Evolutionary conservation across 352 stramenopile genomes (phyloP).

Genomic region (Globisporangium recalcitrans): DNA sequence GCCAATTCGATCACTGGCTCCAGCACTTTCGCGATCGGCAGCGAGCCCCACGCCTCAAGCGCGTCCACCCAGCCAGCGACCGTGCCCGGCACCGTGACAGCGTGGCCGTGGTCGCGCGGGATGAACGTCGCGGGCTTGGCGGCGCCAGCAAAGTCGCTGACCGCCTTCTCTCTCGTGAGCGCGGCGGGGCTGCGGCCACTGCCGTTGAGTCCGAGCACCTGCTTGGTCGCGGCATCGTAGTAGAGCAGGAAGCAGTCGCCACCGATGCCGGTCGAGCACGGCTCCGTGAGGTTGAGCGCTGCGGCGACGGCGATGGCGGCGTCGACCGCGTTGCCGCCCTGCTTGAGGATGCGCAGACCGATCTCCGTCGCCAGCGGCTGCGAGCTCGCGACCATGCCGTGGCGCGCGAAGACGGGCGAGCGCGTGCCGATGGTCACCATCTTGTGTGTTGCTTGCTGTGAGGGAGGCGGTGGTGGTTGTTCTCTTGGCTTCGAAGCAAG

Average conservation of each 20-base stretch:
- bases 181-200: slow-evolving; percentile 80
- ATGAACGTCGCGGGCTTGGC: slow-evolving; percentile 29
- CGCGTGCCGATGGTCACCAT: slow-evolving; percentile 65
- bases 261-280: slow-evolving; percentile 75
- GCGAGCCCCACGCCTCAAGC: slow-evolving; percentile 74
- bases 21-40: slow-evolving; percentile 85
- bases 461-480: neutral
- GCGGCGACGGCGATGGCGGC: slow-evolving; percentile 66
- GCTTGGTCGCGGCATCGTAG: slow-evolving; percentile 83
- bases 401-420: slow-evolving; percentile 84
- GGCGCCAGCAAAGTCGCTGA: slow-evolving; percentile 31
- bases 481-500: slow-evolving; percentile 7
- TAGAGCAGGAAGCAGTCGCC: slow-evolving; percentile 96
- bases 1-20: slow-evolving; percentile 87
- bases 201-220: slow-evolving; percentile 90
- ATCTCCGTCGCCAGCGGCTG: slow-evolving; percentile 93
- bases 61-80: slow-evolving; percentile 92
- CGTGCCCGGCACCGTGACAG: slow-evolving; percentile 88
- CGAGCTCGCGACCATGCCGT: slow-evolving; percentile 91
- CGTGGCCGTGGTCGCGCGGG: slow-evolving; percentile 53
- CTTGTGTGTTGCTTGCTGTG: neutral
- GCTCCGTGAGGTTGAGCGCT: slow-evolving; percentile 59
- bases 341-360: slow-evolving; percentile 85
- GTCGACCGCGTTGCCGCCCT: slow-evolving; percentile 94
- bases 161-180: slow-evolving; percentile 77